Evolutionary conservation across 2,329 filamentous ascomycete genomes (phyloP).

Genomic region (Alternaria sp.): DNA sequence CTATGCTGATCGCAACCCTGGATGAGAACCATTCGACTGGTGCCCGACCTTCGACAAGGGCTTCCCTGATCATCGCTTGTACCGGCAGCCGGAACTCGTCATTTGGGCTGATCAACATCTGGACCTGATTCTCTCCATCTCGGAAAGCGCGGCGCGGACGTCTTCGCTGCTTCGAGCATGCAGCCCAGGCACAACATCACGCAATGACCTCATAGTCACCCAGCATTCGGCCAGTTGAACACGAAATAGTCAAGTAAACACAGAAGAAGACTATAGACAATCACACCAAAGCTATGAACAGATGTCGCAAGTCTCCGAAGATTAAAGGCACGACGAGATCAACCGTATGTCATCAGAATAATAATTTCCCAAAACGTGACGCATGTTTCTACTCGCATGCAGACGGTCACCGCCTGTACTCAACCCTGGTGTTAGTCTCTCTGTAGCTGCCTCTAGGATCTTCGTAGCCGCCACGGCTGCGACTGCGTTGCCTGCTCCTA

Average conservation of each 20-base stretch:
- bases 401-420: constrained; percentile 33
- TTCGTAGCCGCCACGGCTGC: constrained; percentile 42
- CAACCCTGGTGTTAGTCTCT: constrained; percentile 47
- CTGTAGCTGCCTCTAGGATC: constrained; percentile 39
- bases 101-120: constrained; percentile 16
- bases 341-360: neutral
- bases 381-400: neutral
- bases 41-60: constrained; percentile 30
- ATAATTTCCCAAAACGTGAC: neutral
- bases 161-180: constrained; percentile 8
- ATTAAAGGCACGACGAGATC: neutral
- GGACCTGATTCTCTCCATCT: constrained; percentile 9
- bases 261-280: neutral
- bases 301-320: neutral
- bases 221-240: constrained; percentile 1
- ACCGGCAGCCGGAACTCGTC: constrained; percentile 19
- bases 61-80: constrained; percentile 25
- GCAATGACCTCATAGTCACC: constrained; percentile 14
- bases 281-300: constrained; percentile 1
- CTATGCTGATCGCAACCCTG: constrained; percentile 26
- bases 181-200: constrained; percentile 10
- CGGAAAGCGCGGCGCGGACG: constrained; percentile 10
- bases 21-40: constrained; percentile 25
- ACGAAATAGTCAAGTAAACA: neutral
- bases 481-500: constrained; percentile 41